Conservation (phyloP, 2,329 filamentous ascomycete species). For the Phaeosphaeriaceae sp. region DNA sequence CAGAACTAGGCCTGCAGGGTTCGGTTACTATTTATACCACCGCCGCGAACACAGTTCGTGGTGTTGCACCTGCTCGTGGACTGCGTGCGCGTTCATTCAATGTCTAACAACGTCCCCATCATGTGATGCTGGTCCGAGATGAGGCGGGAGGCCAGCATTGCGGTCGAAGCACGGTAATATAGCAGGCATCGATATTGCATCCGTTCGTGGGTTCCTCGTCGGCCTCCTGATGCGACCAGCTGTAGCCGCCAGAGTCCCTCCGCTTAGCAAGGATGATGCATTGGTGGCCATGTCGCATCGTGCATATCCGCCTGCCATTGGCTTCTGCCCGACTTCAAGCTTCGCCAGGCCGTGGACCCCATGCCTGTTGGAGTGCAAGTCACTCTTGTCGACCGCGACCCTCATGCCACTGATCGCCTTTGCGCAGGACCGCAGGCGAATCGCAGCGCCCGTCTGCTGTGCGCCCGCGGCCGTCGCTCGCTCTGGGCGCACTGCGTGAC, state of each 20-base stretch:
- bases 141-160: not conserved
- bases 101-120: not conserved
- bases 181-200: slow-evolving; percentile 13
- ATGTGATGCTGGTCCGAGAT: not conserved
- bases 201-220: not conserved
- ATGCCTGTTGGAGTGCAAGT: not conserved
- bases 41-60: not conserved
- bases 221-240: not conserved
- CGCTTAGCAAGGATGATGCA: slow-evolving; percentile 18
- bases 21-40: slow-evolving; percentile 3
- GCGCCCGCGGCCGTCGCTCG: not conserved
- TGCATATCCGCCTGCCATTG: slow-evolving; percentile 24
- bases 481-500: not conserved
- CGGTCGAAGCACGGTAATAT: not conserved
- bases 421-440: not conserved
- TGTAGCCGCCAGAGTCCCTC: slow-evolving; percentile 16
- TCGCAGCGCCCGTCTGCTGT: not conserved
- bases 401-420: slow-evolving; percentile 9
- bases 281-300: slow-evolving; percentile 8
- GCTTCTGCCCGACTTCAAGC: slow-evolving; percentile 23
- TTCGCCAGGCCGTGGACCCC: slow-evolving; percentile 10
- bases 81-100: not conserved
- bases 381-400: not conserved
- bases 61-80: not conserved
- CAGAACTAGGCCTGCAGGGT: not conserved